Evolutionary conservation across 495 filamentous ascomycete genomes (phyloP).

Genomic region (Geoglossum glabrum): DNA sequence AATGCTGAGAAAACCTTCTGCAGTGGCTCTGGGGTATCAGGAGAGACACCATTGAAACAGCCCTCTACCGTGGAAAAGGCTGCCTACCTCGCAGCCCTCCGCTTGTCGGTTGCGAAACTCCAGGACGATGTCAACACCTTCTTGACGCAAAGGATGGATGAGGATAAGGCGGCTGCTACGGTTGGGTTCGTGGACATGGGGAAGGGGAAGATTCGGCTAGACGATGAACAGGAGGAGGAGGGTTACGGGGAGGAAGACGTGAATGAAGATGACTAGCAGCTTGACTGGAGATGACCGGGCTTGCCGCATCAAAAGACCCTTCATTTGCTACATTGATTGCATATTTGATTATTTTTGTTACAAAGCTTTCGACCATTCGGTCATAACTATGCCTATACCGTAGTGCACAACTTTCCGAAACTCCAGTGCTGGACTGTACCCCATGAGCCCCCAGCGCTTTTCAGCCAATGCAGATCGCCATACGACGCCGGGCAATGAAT

Average conservation of each 20-base stretch:
- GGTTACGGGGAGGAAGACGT: conserved; percentile 68
- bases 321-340: neutral
- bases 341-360: neutral
- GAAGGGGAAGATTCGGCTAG: conserved; percentile 25
- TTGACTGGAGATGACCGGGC: neutral
- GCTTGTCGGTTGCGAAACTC: conserved; percentile 33
- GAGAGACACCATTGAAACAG: neutral
- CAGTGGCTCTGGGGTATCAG: neutral
- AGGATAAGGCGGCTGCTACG: conserved; percentile 41
- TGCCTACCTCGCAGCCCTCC: conserved; percentile 45
- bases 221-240: conserved; percentile 54
- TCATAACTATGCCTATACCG: neutral
- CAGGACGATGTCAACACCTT: conserved; percentile 66
- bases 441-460: conserved; percentile 17
- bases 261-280: conserved; percentile 13
- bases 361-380: neutral
- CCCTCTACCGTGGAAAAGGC: conserved; percentile 26
- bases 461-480: conserved; percentile 11
- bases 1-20: neutral
- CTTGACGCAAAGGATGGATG: conserved; percentile 74
- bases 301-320: neutral
- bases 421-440: neutral
- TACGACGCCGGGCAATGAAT: neutral
- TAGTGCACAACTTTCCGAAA: neutral
- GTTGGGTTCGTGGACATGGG: conserved; percentile 11